Evolutionary conservation across 2,329 filamentous ascomycete species (phyloP), one percentile per base, ranked within the genome.

Genomic region (Botryotinia convoluta): DNA sequence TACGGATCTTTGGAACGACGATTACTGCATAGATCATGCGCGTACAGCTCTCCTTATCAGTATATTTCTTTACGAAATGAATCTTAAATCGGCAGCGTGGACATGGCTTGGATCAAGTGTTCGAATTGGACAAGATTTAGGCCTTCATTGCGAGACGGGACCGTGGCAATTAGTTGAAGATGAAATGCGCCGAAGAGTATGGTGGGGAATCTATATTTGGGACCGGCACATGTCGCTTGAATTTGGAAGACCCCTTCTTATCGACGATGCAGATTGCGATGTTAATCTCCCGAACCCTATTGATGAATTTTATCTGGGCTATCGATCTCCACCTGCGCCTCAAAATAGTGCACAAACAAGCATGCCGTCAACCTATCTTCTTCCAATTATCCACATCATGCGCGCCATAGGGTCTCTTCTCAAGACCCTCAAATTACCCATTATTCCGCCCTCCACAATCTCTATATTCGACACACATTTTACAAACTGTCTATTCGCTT

Each of bases 131-230:
- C 95, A 98, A 80, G 93, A 96, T 77, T 86, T 98, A 63, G 93
- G 93, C 0, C 85, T 98, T 16, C 91, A 98, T 79, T 85, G 88
- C 10, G 93, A 97, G 78, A 88, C 89, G 1, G 91, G 91, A 0
- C 87, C 90, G 0, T 94, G 91, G 87, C 87, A 92, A 3, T 86
- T 90, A 1, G 85, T 97, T 22, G 94, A 97, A 78, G 89, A 89
- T 18, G 95, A 98, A 82, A 94, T 95, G 89, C 90, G 95, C 72
- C 90, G 93, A 74, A 88, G 95, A 72, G 89, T 96, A 3, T 99
- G 95, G 95, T 99, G 96, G 94, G 90, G 93, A 22, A 89, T 97
- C 73, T 98, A 98, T 82, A 89, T 94, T 62, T 90, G 95, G 84
- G 96, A 99, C 83, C 90, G 94, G 75, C 87, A 93, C 39, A 84